These are phyloP conservation scores for Sporothrix protearum DNA, from an alignment of 2,329 filamentous ascomycete species.

Conservation along the genomic window DNA sequence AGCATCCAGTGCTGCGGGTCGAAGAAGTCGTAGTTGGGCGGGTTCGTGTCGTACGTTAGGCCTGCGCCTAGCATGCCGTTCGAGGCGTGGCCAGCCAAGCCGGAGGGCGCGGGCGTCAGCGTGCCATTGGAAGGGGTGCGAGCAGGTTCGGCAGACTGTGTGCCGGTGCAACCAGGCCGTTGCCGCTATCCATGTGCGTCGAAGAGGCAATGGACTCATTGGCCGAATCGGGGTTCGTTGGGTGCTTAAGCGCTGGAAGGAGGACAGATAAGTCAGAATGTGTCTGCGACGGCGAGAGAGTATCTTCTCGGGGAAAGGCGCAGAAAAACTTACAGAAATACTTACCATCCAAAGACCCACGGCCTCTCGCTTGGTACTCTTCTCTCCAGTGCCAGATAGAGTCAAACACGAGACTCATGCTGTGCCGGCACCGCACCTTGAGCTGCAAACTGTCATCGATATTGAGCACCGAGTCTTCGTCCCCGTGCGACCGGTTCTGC, in stretches of 20 bases:
- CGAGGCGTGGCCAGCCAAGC: conserved; percentile 43
- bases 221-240: conserved; percentile 77
- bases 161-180: conserved; percentile 48
- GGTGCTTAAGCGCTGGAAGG: conserved; percentile 69
- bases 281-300: not conserved
- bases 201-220: conserved; percentile 69
- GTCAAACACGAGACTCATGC: conserved; percentile 81
- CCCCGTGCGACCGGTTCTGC: conserved; percentile 45
- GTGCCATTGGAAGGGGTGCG: conserved; percentile 48
- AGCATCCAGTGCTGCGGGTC: conserved; percentile 93
- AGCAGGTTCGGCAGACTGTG: conserved; percentile 48
- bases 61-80: conserved; percentile 47
- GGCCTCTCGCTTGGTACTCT: conserved; percentile 68
- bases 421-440: conserved; percentile 78
- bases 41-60: conserved; percentile 57
- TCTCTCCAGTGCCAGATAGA: conserved; percentile 83
- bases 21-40: conserved; percentile 70
- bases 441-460: conserved; percentile 72
- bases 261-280: not conserved
- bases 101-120: conserved; percentile 50
- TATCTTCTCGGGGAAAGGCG: not conserved
- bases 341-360: conserved; percentile 68
- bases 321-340: conserved; percentile 25
- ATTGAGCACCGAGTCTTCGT: conserved; percentile 48
- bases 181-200: conserved; percentile 61